Evolutionary conservation across 139 green algal species (phyloP).

Genomic region (Picochlorum sp.): DNA sequence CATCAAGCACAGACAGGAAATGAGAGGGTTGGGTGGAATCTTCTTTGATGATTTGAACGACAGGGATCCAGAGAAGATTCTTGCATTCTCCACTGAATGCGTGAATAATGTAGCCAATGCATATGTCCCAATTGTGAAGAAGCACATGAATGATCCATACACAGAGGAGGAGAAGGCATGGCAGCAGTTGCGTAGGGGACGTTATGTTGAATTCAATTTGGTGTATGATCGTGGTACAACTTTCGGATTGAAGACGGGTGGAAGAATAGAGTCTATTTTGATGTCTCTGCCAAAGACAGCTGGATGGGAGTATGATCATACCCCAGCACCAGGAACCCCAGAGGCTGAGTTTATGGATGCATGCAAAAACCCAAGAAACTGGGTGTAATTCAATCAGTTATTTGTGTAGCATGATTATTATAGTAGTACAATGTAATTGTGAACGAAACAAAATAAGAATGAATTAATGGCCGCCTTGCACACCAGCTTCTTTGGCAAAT

Average conservation of each 20-base stretch:
- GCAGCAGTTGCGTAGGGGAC: conserved; percentile 81
- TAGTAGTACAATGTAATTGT: not conserved
- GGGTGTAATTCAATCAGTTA: not conserved
- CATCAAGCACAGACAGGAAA: conserved; percentile 86
- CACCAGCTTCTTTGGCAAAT: conserved; percentile 28
- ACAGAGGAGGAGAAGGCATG: conserved; percentile 85
- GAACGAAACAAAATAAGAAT: conserved; percentile 10
- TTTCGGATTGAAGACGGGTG: conserved; percentile 97
- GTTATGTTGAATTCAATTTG: conserved; percentile 99
- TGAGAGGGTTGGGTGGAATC: conserved; percentile 89
- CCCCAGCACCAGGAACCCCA: conserved; percentile 50
- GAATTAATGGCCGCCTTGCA: conserved; percentile 22
- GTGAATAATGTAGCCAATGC: conserved; percentile 58
- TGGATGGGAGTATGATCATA: conserved; percentile 83
- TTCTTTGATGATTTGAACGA: conserved; percentile 98
- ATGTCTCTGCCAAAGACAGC: conserved; percentile 77
- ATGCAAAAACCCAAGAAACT: conserved; percentile 58
- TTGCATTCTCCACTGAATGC: conserved; percentile 74
- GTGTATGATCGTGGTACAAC: conserved; percentile 94
- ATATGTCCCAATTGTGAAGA: conserved; percentile 86
- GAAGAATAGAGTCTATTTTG: conserved; percentile 93
- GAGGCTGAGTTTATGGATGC: conserved; percentile 84
- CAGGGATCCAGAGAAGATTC: conserved; percentile 53
- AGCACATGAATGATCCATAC: conserved; percentile 87
- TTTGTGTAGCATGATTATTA: not conserved